Evolutionary conservation across 2,329 filamentous ascomycete genomes (phyloP), one percentile per base, ranked within the genome.

Genomic region (Phyllosticta citribraziliensis): DNA sequence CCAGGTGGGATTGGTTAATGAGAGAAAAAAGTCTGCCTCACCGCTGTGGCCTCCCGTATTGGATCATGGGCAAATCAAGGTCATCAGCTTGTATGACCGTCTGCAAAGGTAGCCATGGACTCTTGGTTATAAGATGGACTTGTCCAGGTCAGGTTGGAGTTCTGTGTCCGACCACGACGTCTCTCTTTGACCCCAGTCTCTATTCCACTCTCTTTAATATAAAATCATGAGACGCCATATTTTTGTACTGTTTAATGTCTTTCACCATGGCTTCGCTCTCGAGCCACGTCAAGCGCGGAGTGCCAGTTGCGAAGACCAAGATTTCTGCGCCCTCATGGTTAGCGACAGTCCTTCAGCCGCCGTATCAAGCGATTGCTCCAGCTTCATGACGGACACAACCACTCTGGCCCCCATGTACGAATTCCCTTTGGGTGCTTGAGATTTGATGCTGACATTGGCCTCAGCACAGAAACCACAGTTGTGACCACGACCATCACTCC

Each of bases 301-400:
- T 14, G 27, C 19, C n/a, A 53, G 53, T 19, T 60, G 58, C 25
- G 35, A 56, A 9, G 53, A 56, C 19, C 10, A 20, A 11, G 60
- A 61, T 33, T 19, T 22, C 4, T 61, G 60, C 50, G 55, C 20
- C 5, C 27, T 22, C 24, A 27, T 27, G 20, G 17, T 61, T 10
- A 61, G 55, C 12, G 60, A 27, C 2, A 57, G 47, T 25, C 47
- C 47, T n/a, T 25, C 17, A 20, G 27, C 30, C 10, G 14, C 33
- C 50, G 12, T 30, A 27, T 52, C 40, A 8, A 25, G 25, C 12
- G 60, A 62, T 17, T 62, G 60, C 25, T 50, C 56, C 12, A 59
- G 52, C n/a, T 62, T 55, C 60, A 62, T 62, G 60, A 59, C 56
- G 12, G 51, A 58, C 2, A 62, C 33, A 9, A 27, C 54, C 8